phyloP scores from a whole-genome alignment of 2,329 filamentous ascomycete species.

The Apiospora kogelbergensis region DNA sequence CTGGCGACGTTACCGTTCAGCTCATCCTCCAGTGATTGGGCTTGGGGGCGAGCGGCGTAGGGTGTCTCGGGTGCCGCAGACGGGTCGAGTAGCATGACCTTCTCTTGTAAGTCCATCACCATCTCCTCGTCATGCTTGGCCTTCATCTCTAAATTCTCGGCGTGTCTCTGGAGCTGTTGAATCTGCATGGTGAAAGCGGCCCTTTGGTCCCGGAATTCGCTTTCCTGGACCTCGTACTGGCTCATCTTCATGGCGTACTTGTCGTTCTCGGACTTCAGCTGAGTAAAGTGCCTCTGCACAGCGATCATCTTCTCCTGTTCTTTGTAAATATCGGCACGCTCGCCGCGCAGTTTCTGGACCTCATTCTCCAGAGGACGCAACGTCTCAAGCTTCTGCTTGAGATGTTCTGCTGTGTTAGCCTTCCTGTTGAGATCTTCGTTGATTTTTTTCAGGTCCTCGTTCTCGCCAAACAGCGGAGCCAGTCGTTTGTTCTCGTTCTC shows the following conservation, averaged over 20 bases:
- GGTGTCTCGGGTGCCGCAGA: conserved; percentile 26
- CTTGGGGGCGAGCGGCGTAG: conserved; percentile 35
- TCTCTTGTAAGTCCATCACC: conserved; percentile 61
- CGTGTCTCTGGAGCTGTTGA: conserved; percentile 28
- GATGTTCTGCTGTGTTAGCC: conserved; percentile 62
- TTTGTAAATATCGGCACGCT: conserved; percentile 49
- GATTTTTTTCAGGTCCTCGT: conserved; percentile 58
- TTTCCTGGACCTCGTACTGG: conserved; percentile 36
- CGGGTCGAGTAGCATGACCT: conserved; percentile 41
- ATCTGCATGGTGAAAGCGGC: conserved; percentile 37
- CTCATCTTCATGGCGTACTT: conserved; percentile 34
- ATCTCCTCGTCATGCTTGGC: conserved; percentile 51
- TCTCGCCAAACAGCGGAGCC: conserved; percentile 57
- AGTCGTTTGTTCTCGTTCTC: conserved; percentile 50
- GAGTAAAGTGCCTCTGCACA: conserved; percentile 34
- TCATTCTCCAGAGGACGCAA: conserved; percentile 56
- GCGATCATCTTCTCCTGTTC: conserved; percentile 26
- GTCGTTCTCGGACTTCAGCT: conserved; percentile 33
- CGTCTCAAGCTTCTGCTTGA: conserved; percentile 62
- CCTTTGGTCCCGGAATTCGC: conserved; percentile 44
- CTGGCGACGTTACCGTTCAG: conserved; percentile 49
- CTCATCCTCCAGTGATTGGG: conserved; percentile 55
- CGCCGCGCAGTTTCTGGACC: conserved; percentile 54
- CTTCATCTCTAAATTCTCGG: conserved; percentile 39
- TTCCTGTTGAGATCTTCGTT: conserved; percentile 60